A percentile compares a stretch with the other conserved stretches of the same genome.
Conservation (phyloP, 2,329 filamentous ascomycete species). For the Aspergillus novoparasiticus region DNA sequence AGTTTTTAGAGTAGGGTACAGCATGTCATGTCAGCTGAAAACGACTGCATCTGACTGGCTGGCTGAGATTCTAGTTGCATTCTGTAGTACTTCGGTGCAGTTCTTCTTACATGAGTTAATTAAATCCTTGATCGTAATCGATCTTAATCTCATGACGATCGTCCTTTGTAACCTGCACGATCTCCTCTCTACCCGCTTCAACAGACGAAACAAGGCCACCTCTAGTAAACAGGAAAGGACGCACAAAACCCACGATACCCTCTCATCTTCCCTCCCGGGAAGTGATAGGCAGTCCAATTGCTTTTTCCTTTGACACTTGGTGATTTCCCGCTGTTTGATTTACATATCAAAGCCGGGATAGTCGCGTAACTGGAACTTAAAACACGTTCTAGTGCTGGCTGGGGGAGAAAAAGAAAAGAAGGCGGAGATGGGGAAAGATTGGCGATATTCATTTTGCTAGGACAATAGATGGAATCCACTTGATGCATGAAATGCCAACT, state of each 20-base stretch:
- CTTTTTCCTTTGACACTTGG: constrained; percentile 1
- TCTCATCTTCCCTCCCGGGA: not conserved
- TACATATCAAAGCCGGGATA: not conserved
- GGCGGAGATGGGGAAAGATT: not conserved
- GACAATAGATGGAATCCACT: not conserved
- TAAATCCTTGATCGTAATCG: not conserved
- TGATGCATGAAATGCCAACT: not conserved
- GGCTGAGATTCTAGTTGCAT: constrained; percentile 2
- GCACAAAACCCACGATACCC: not conserved
- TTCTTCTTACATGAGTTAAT: not conserved
- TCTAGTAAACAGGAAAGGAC: not conserved
- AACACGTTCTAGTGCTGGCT: not conserved
- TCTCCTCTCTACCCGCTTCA: not conserved
- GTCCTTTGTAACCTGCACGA: not conserved
- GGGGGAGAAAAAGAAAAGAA: not conserved
- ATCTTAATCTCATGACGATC: constrained; percentile 4
- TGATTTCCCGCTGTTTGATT: not conserved
- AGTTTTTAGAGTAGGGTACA: not conserved
- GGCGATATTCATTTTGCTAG: not conserved
- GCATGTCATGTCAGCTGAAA: not conserved
- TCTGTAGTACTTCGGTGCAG: constrained; percentile 3
- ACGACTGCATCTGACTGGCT: not conserved
- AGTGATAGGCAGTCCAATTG: not conserved
- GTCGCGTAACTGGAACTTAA: not conserved
- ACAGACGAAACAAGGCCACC: not conserved